Evolutionary conservation across 306 rosid genomes (phyloP).

Genomic region (Lupinus albus): DNA sequence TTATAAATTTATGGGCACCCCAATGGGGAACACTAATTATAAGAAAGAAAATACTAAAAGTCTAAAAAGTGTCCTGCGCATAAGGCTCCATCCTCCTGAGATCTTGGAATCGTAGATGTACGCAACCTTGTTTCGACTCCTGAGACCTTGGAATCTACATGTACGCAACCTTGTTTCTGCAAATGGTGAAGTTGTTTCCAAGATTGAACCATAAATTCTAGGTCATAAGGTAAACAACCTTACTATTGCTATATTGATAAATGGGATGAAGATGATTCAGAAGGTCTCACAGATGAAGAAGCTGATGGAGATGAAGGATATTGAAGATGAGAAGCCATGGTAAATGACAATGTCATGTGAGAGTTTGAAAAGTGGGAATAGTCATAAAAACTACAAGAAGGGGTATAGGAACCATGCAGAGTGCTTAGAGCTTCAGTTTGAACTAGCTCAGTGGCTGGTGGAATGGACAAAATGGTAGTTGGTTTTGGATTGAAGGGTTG

Average conservation of each 20-base stretch:
- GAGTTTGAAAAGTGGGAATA: conserved; percentile 4
- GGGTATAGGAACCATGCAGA: conserved; percentile 14
- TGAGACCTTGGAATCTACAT: too few species aligned
- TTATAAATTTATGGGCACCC: too few species aligned
- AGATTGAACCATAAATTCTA: too few species aligned
- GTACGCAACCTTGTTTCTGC: too few species aligned
- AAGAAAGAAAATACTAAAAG: not conserved
- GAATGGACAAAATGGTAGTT: conserved; percentile 29
- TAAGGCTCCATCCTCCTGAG: too few species aligned
- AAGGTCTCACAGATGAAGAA: conserved; percentile 22
- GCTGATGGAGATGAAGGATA: conserved; percentile 40
- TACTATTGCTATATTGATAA: not conserved
- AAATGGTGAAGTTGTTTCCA: too few species aligned
- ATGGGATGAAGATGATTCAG: not conserved
- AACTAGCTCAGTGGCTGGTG: conserved; percentile 30
- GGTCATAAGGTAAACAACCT: not conserved
- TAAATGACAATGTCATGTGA: conserved; percentile 27
- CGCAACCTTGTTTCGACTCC: too few species aligned
- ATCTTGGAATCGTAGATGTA: not conserved
- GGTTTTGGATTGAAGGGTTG: not conserved
- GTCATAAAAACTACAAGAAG: conserved; percentile 1
- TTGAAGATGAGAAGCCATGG: conserved; percentile 42
- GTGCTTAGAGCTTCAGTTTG: conserved; percentile 16
- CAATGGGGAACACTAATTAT: too few species aligned
- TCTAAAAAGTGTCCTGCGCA: too few species aligned